phyloP scores from a whole-genome alignment of 495 filamentous ascomycete genomes.

The Penicillium odoratum region DNA sequence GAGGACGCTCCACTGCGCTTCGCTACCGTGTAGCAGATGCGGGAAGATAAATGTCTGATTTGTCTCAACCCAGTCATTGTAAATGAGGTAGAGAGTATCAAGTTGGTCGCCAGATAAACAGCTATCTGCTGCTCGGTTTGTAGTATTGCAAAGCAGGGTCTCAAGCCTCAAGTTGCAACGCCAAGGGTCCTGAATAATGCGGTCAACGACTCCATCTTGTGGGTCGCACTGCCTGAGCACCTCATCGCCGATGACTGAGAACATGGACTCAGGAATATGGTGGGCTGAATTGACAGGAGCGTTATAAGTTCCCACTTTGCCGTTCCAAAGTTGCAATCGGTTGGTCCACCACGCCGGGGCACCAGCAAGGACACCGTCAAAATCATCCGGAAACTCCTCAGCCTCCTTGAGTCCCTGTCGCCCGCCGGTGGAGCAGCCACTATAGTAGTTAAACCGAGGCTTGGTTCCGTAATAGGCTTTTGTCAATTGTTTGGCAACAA shows the following conservation, averaged over 20 bases:
- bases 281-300: background rate
- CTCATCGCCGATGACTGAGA: background rate
- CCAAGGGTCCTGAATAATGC: background rate
- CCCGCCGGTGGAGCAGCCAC: conserved; percentile 61
- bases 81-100: background rate
- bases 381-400: conserved; percentile 51
- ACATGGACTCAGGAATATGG: no score
- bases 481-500: conserved; percentile 34
- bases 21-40: no score
- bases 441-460: conserved; percentile 47
- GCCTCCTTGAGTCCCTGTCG: conserved; percentile 56
- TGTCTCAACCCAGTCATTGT: no score
- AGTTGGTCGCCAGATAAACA: background rate
- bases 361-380: conserved; percentile 5
- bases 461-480: conserved; percentile 50
- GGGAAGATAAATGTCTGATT: no score
- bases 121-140: background rate
- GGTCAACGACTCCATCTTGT: background rate
- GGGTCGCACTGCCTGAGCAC: background rate
- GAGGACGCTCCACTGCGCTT: no score
- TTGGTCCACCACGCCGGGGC: background rate
- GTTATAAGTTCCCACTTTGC: no score
- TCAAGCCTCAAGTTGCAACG: background rate
- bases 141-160: background rate
- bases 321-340: no score